Percentiles rank a stretch among this genome's conserved stretches.
Conservation (phyloP, 768 basidiomycete genomes). For the Strobilomyces confusus region DNA sequence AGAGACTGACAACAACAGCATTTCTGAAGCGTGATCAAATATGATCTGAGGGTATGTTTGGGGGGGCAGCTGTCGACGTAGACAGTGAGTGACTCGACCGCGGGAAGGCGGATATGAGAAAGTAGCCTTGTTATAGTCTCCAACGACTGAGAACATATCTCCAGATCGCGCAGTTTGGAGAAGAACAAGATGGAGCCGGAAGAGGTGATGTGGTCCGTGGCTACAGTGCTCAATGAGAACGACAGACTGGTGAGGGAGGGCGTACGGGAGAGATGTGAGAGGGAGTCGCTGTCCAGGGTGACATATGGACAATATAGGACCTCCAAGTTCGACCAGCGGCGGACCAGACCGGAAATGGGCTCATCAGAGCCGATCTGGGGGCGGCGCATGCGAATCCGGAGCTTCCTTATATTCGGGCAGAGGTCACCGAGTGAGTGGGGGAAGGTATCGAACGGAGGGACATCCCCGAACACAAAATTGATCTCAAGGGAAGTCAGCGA, state of each 20-base stretch:
- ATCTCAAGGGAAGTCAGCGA: slow-evolving; percentile 3
- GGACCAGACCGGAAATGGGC: background rate
- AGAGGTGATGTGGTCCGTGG: background rate
- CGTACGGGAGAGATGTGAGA: background rate
- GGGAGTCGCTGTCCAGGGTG: background rate
- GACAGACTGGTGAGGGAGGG: background rate
- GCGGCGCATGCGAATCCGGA: slow-evolving; percentile 2
- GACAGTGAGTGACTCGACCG: background rate
- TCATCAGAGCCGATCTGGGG: slow-evolving; percentile 3
- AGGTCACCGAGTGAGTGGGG: slow-evolving; percentile 1
- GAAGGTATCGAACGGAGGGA: slow-evolving; percentile 1
- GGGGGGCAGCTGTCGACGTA: background rate
- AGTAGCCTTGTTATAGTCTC: background rate
- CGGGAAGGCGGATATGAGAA: background rate
- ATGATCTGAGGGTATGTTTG: background rate
- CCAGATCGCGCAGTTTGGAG: background rate
- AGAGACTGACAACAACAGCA: background rate
- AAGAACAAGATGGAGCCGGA: background rate
- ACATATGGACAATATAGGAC: slow-evolving; percentile 1
- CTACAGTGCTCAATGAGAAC: background rate
- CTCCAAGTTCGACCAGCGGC: background rate
- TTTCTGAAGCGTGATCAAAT: background rate
- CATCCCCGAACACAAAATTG: slow-evolving; percentile 1
- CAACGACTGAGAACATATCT: slow-evolving; percentile 3
- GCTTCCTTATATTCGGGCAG: slow-evolving; percentile 1